These are phyloP conservation scores for Plectosphaerella sp. DNA, from an alignment of 2,329 filamentous ascomycete species.

Conservation along the genomic window DNA sequence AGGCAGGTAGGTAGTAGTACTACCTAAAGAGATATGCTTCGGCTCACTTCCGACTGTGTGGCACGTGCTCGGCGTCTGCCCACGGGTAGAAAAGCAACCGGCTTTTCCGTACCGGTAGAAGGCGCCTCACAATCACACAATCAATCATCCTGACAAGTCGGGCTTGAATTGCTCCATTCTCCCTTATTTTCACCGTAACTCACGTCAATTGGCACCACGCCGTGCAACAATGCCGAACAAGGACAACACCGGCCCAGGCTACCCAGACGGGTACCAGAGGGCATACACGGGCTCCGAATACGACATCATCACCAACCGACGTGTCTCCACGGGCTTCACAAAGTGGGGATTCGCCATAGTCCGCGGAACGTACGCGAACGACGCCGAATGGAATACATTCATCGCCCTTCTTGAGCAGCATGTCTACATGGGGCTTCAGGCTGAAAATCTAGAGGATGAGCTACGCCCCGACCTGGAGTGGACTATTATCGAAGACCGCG, in stretches of 20 bases:
- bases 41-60: too few species aligned
- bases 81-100: too few species aligned
- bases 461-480: constrained; percentile 2
- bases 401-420: background rate
- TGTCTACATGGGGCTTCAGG: background rate
- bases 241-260: background rate
- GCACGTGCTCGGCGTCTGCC: too few species aligned
- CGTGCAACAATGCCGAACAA: background rate
- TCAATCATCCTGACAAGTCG: too few species aligned
- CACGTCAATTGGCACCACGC: too few species aligned
- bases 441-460: background rate
- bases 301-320: constrained; percentile 5
- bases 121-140: too few species aligned
- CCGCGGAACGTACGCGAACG: constrained; percentile 10
- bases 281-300: background rate
- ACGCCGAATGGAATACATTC: constrained; percentile 6
- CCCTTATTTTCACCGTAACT: background rate
- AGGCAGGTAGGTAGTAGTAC: too few species aligned
- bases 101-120: too few species aligned
- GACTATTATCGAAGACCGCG: constrained; percentile 5
- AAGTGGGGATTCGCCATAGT: constrained; percentile 11
- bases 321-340: constrained; percentile 1
- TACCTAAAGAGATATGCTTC: too few species aligned
- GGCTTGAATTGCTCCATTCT: too few species aligned
- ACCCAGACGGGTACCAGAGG: background rate